These are phyloP conservation scores for Calamus simplicifolius DNA, from an alignment of 176 grass and related monocot genomes.

Conservation along the genomic window DNA sequence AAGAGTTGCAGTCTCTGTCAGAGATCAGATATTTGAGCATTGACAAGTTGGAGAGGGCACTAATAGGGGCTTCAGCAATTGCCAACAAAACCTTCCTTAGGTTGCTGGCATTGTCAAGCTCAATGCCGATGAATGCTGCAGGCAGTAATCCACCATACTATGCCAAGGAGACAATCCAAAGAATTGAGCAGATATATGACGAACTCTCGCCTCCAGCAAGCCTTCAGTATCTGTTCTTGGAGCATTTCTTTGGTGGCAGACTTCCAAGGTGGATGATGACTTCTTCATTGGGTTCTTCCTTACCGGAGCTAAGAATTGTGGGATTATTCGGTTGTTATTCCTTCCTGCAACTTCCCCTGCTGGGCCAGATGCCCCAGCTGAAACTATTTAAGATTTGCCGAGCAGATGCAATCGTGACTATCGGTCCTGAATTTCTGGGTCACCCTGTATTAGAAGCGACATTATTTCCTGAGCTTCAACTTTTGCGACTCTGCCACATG, in stretches of 20 bases:
- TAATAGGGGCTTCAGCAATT: neutral
- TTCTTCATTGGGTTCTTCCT: neutral
- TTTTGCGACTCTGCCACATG: neutral
- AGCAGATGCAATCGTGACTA: conserved; percentile 15
- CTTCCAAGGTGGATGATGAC: conserved; percentile 15
- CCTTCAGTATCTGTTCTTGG: conserved; percentile 2
- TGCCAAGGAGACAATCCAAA: conserved; percentile 1
- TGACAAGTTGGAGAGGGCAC: conserved; percentile 9
- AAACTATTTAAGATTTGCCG: conserved; percentile 8
- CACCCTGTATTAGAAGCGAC: neutral
- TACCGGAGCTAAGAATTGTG: neutral
- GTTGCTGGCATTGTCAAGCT: neutral
- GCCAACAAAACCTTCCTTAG: conserved; percentile 4
- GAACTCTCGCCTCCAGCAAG: conserved; percentile 16
- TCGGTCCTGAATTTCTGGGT: conserved; percentile 23
- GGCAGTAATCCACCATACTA: neutral
- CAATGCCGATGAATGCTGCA: neutral
- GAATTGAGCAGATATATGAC: neutral
- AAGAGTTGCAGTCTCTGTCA: conserved; percentile 18
- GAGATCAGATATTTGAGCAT: conserved; percentile 15
- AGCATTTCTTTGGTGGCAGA: neutral
- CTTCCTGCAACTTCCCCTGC: conserved; percentile 1
- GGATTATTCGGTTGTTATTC: too few relatives aligned
- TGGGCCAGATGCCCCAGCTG: conserved; percentile 22
- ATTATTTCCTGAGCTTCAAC: conserved; percentile 24